Conservation (phyloP, 768 basidiomycete species). For the Hortiboletus flavorubellus region DNA sequence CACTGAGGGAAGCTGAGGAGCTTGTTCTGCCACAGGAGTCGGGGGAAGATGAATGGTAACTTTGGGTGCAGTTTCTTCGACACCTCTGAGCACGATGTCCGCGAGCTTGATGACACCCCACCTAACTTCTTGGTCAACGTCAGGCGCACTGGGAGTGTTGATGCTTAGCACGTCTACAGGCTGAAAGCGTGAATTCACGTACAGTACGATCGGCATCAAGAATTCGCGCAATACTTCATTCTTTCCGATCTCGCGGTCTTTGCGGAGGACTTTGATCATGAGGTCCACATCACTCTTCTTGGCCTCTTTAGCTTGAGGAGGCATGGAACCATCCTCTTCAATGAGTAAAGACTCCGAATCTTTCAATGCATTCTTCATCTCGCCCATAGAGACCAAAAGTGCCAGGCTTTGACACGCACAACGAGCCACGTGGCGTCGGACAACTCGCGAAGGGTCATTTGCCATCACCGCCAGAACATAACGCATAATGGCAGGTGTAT, state of each 20-base stretch:
- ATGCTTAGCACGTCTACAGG: neutral
- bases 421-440: slow-evolving; percentile 86
- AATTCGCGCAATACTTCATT: slow-evolving; percentile 76
- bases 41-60: slow-evolving; percentile 78
- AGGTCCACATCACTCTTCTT: slow-evolving; percentile 82
- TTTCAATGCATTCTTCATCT: slow-evolving; percentile 74
- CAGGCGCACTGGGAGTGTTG: slow-evolving; percentile 51
- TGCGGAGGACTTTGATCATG: slow-evolving; percentile 83
- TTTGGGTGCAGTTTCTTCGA: slow-evolving; percentile 82
- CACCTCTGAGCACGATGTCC: slow-evolving; percentile 80
- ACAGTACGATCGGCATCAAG: slow-evolving; percentile 82
- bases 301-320: slow-evolving; percentile 66
- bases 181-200: slow-evolving; percentile 27
- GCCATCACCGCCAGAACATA: slow-evolving; percentile 87
- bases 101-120: slow-evolving; percentile 91
- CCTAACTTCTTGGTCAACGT: slow-evolving; percentile 83
- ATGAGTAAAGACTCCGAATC: slow-evolving; percentile 77
- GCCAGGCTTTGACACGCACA: slow-evolving; percentile 85
- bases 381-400: slow-evolving; percentile 83
- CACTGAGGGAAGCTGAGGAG: slow-evolving; percentile 53
- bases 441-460: slow-evolving; percentile 74
- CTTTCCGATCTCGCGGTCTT: slow-evolving; percentile 82
- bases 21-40: slow-evolving; percentile 64
- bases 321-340: slow-evolving; percentile 78
- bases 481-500: slow-evolving; percentile 76